Evolutionary conservation across 2,329 filamentous ascomycete genomes (phyloP).

Genomic region (Pseudogymnoascus sp.): DNA sequence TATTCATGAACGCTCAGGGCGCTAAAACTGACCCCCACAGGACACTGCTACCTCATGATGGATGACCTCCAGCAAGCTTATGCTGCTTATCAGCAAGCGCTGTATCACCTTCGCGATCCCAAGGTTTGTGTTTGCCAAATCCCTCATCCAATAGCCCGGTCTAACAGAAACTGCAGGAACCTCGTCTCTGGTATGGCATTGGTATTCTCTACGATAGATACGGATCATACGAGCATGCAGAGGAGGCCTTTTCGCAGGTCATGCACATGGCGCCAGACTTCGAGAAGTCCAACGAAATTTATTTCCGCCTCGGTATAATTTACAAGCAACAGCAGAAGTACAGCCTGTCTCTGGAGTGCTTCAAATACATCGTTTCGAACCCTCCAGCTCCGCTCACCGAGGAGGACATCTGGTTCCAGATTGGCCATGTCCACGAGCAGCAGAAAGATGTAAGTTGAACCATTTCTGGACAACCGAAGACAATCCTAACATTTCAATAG

Average conservation of each 20-base stretch:
- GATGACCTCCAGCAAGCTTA: conserved; percentile 96
- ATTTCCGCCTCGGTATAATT: conserved; percentile 97
- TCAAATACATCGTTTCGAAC: conserved; percentile 93
- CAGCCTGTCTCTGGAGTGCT: conserved; percentile 87
- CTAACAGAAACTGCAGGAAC: conserved; percentile 52
- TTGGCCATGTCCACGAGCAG: conserved; percentile 96
- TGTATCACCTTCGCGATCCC: conserved; percentile 86
- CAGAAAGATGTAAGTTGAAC: conserved; percentile 82
- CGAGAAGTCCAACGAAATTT: conserved; percentile 98
- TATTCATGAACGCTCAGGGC: background rate
- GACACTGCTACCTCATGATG: conserved; percentile 99
- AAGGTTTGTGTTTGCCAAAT: conserved; percentile 51
- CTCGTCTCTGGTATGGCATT: conserved; percentile 97
- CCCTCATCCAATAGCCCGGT: conserved; percentile 12
- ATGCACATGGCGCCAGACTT: conserved; percentile 98
- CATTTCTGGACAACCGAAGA: background rate
- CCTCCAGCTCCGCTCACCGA: conserved; percentile 88
- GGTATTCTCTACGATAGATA: conserved; percentile 96
- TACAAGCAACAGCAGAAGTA: conserved; percentile 99
- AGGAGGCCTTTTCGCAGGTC: conserved; percentile 96
- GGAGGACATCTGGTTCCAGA: conserved; percentile 99
- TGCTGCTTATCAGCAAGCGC: conserved; percentile 87
- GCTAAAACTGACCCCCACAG: conserved; percentile 37
- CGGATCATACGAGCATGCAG: conserved; percentile 90
- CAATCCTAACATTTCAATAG: conserved; percentile 40